Evolutionary conservation across 805 yeast species (phyloP), one percentile per base, ranked within the genome.

Genomic region (Candida argentea): DNA sequence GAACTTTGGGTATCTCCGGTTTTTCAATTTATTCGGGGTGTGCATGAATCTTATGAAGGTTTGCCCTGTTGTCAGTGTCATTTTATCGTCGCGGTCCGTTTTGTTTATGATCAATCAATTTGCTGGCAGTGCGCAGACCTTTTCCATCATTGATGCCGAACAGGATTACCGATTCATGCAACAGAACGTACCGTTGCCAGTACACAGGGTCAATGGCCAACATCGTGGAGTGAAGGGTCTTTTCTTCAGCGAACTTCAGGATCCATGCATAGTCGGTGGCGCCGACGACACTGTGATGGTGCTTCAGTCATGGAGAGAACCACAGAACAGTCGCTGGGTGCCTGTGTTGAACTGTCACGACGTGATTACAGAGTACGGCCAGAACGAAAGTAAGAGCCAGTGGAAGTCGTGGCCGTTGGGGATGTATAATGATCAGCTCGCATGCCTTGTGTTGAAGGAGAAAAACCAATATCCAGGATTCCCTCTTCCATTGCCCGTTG

Each of bases 381-480:
- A 66, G 14, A 77, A 77, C 41, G 40, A 36, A 13, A 39, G 48
- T 20, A 60, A 58, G 33, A 67, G 67, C 28, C 68, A 70, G 34
- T 73, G 84, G 52, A 66, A 67, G 30, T 76, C 79, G 39, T 86
- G 96, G 96, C 96, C 96, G 14, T 59, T 89, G 29, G 94, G 95
- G 3, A 54, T 83, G 20, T 69, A 73, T 33, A 67, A 66, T 28
- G 86, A 81, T 34, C 71, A 74, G 34, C 68, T 86, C 41, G 73
- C 70, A 38, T 83, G 93, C 51, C 66, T 85, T 29, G 66, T 84
- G 13, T 68, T 84, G 35, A 80, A 82, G 52, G 87, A 86, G 14
- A 27, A 22, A 11, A 50, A 46, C 29, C 58, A 60, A 18, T 78
- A 78, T 52, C 96, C 96, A 1, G 70, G 74, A 3, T 75, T 84